A percentile compares a stretch with the other conserved stretches of the same genome.
These are phyloP conservation scores for Cutaneotrichosporon sp. DNA, from an alignment of 1,284 basidiomycete species.

Conservation along the genomic window DNA sequence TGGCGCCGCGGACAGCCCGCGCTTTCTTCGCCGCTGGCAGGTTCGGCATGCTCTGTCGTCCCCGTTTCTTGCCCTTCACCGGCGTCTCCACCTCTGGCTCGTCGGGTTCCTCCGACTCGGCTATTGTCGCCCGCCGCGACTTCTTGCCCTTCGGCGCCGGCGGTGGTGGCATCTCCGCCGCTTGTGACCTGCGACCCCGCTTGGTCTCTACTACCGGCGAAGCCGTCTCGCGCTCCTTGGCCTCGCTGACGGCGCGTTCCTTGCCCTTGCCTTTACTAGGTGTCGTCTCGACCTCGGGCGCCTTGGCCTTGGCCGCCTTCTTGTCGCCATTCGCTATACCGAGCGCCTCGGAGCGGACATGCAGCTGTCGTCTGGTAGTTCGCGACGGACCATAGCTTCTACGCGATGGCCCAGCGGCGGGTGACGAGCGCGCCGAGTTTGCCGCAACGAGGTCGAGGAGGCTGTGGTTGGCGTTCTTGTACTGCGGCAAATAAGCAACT, in stretches of 20 bases:
- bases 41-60: constrained; percentile 24
- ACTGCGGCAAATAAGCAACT: constrained; percentile 26
- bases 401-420: constrained; percentile 30
- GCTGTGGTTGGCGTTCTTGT: constrained; percentile 30
- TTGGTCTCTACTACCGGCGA: not conserved
- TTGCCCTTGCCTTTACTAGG: not conserved
- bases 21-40: constrained; percentile 25
- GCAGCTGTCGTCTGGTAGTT: constrained; percentile 38
- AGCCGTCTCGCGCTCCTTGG: not conserved
- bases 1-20: not conserved
- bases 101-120: not conserved
- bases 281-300: not conserved
- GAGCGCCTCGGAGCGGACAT: constrained; percentile 33
- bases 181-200: constrained; percentile 2
- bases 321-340: constrained; percentile 16
- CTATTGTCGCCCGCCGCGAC: constrained; percentile 22
- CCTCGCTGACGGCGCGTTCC: not conserved
- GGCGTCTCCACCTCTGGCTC: constrained; percentile 9
- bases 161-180: constrained; percentile 28
- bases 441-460: constrained; percentile 30
- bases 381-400: constrained; percentile 20
- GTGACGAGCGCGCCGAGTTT: not conserved
- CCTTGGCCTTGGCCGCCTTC: constrained; percentile 17
- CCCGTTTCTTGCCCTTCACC: constrained; percentile 29
- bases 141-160: constrained; percentile 22